Base-by-base conservation (phyloP, 495 filamentous ascomycete genomes). In the Penicillium canescens region DNA sequence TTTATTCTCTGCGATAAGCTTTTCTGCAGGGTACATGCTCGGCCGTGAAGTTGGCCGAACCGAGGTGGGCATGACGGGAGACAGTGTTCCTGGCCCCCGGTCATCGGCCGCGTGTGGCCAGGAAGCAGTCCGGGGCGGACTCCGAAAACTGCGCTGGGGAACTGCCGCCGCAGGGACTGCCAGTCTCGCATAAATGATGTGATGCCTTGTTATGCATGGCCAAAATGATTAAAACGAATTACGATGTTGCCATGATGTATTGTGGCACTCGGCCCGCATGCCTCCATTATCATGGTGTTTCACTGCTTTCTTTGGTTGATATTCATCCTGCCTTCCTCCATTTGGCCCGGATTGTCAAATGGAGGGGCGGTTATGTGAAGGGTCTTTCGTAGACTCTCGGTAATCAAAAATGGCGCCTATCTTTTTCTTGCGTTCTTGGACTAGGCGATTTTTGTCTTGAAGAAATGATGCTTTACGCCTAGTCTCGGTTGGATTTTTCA, bases 21-120 rank as follows among this genome's bases (percentile, higher is more conserved):
- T 98, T 62, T 89, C 91, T 0, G 94, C 94, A 0, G 94, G 94
- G 0, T 98, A 96, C 62, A 89, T 89, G 10, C 82, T 96, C 14
- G 94, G 94, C 10, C 79, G 83, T 21, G 91, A 96, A 62, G 88
- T 90, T 1, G 91, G 90, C 0, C 78, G 83, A 26, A 73, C 86
- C 23, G 90, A 94, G 63, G 75, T 75, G 20, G 74, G 71, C 12
- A 60, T 69, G 14, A 61, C 71, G 49, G 65, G 66, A 8, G 69
- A 73, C 47, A 63, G 53, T 33, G 57, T 69, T 42, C 55, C 64
- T 7, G 56, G 62, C 4, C 63, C 64, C n/a, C 63, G 67, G 24
- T 60, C 69, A 21, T 74, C 75, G 3, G 62, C 67, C 8, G 62
- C 61, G 1, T 78, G 75, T 50, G 72, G 75, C 1, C 72, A 72